Base-by-base conservation (phyloP, 140 eudicot species). In the Stevia rebaudiana region DNA sequence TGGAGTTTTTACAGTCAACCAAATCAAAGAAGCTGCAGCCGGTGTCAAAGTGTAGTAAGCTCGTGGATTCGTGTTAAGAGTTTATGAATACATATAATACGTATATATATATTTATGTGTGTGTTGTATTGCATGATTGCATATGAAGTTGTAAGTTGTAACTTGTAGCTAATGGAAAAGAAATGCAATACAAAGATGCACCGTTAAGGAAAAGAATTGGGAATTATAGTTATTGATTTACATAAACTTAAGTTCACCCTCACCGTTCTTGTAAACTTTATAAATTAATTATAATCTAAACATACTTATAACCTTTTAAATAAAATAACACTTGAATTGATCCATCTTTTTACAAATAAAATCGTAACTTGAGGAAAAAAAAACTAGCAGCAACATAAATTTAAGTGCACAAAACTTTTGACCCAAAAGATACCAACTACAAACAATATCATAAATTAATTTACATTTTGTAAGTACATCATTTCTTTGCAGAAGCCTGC, bases 11-110 rank as follows among this genome's bases (percentile, higher is more conserved):
- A 88, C 96, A 25, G 85, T 92, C 22, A 81, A 85, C 21, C 98
- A 92, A 74, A 92, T 92, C 50, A 85, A 79, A 79, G 82, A 85
- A 63, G 98, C 98, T 47, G 98, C 98, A 15, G 74, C 83, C 0
- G 80, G 79, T 65, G 90, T 78, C 7, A 88, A 72, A 84, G 91
- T 83, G 53, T 91, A 68, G 82, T 30, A 12, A 3, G n/a, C n/a
- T n/a, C 3, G 33, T 13, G 16, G 1, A 37, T 0, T 0, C 6
- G 58, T 58, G 19, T 51, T 11, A 11, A 52, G 18, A 51, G 37
- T 52, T 56, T 51, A 59, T 42, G 65, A 35, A 16, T 64, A 53
- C 5, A 6, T 37, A 50, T 37, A 50, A 35, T 11, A 11, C 6
- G 1, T 19, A 16, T 69, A 61, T 62, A 53, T 18, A 48, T 52